phyloP scores from a whole-genome alignment of 1,284 basidiomycete species.

The Cryptococcus hybrid region DNA sequence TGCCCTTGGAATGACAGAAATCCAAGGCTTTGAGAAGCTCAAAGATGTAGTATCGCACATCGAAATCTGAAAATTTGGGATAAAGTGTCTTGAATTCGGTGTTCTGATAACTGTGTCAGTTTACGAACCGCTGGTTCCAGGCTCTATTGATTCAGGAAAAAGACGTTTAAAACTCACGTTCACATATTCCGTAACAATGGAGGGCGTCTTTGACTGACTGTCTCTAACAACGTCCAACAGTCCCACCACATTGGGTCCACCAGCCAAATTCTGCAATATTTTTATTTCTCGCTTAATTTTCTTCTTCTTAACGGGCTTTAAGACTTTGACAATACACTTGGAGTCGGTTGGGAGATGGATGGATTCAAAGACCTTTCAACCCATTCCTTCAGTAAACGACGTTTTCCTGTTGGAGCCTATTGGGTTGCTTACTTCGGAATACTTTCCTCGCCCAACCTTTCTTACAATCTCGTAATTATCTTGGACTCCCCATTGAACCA shows the following conservation, averaged over 20 bases:
- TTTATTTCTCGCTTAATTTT: conserved; percentile 99
- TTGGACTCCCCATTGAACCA: conserved; percentile 92
- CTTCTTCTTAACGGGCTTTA: conserved; percentile 99
- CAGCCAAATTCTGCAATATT: conserved; percentile 94
- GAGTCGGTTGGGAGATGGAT: conserved; percentile 89
- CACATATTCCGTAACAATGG: conserved; percentile 96
- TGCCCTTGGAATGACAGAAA: conserved; percentile 96
- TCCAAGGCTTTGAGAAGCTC: conserved; percentile 97
- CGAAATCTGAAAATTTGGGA: conserved; percentile 89
- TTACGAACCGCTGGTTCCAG: conserved; percentile 51
- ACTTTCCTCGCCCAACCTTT: conserved; percentile 95
- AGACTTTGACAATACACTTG: conserved; percentile 97
- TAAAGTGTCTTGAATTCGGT: conserved; percentile 98
- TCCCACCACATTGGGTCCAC: conserved; percentile 83
- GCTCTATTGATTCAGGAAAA: conserved; percentile 44
- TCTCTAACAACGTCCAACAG: conserved; percentile 96
- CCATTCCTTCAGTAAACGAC: too few relatives aligned
- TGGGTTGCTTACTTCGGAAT: conserved; percentile 74
- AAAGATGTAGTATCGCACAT: conserved; percentile 95
- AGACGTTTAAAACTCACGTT: conserved; percentile 72
- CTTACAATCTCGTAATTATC: conserved; percentile 98
- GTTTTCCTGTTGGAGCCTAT: background rate
- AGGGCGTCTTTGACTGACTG: conserved; percentile 86
- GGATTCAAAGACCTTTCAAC: conserved; percentile 85
- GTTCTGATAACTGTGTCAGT: conserved; percentile 54